A percentile compares a stretch with the other conserved stretches of the same genome.
phyloP scores from a whole-genome alignment of 1,284 basidiomycete species.

The Pseudozyma flocculosa region DNA sequence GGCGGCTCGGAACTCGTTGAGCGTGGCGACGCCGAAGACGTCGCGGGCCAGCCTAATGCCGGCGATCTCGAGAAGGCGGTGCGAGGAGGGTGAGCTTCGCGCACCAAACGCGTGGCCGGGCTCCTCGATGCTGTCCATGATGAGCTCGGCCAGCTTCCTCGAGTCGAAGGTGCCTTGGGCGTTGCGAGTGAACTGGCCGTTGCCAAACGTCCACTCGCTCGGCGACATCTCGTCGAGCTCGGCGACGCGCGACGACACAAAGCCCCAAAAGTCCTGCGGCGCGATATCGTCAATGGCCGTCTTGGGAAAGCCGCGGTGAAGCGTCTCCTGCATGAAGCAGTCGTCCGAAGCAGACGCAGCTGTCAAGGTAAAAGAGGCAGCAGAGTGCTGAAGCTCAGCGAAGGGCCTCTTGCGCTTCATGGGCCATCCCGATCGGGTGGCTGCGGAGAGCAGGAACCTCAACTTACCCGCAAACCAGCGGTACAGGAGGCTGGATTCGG shows the following conservation, averaged over 20 bases:
- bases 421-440: too few relatives aligned
- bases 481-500: constrained; percentile 19
- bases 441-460: too few relatives aligned
- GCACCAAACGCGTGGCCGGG: constrained; percentile 76
- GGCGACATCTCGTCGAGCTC: constrained; percentile 55
- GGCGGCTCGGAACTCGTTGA: constrained; percentile 75
- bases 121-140: constrained; percentile 60
- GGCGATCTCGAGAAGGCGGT: constrained; percentile 77
- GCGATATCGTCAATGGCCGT: constrained; percentile 60
- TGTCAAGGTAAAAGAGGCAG: too few relatives aligned
- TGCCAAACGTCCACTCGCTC: constrained; percentile 66
- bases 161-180: constrained; percentile 68
- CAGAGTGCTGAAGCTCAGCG: too few relatives aligned
- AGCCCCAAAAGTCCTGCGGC: constrained; percentile 65
- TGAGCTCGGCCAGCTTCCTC: constrained; percentile 66
- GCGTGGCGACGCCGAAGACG: constrained; percentile 73
- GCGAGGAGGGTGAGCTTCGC: constrained; percentile 69
- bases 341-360: constrained; percentile 13
- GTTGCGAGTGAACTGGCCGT: constrained; percentile 68
- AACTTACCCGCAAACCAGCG: constrained; percentile 13
- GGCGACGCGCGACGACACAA: constrained; percentile 37
- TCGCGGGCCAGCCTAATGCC: constrained; percentile 72
- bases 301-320: constrained; percentile 7
- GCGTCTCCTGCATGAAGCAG: constrained; percentile 15
- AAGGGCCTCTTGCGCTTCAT: too few relatives aligned